Percentiles rank a stretch among this genome's conserved stretches.
These are phyloP conservation scores for Blepharisma japonicum DNA, from an alignment of 73 alveolate species.

Conservation along the genomic window DNA sequence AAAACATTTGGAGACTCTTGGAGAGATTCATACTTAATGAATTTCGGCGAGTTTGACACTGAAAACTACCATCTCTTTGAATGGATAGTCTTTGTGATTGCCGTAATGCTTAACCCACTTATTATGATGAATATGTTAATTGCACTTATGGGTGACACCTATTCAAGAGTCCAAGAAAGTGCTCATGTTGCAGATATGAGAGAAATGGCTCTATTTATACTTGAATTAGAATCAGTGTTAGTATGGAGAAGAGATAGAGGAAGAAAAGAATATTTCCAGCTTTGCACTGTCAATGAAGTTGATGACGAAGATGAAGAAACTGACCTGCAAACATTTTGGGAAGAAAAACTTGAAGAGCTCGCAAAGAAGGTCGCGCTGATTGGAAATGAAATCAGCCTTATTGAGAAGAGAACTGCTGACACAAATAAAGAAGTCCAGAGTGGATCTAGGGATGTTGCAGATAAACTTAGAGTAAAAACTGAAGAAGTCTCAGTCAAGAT, in stretches of 20 bases:
- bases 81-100: not conserved
- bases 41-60: not conserved
- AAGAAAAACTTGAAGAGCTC: too few relatives aligned
- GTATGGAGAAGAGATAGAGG: not conserved
- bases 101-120: not conserved
- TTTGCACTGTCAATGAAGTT: slow-evolving; percentile 19
- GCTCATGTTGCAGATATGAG: not conserved
- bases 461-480: too few relatives aligned
- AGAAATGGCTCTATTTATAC: slow-evolving; percentile 25
- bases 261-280: slow-evolving; percentile 11
- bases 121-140: slow-evolving; percentile 21
- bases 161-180: not conserved
- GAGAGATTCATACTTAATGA: not conserved
- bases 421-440: too few relatives aligned
- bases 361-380: too few relatives aligned
- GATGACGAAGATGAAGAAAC: too few relatives aligned
- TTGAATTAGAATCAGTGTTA: not conserved
- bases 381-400: too few relatives aligned
- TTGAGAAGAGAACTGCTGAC: too few relatives aligned
- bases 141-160: slow-evolving; percentile 26
- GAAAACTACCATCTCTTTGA: slow-evolving; percentile 7
- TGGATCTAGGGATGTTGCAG: too few relatives aligned
- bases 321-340: too few relatives aligned
- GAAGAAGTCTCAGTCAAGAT: too few relatives aligned
- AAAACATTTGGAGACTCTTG: not conserved